Evolutionary conservation across 139 green algal species (phyloP).

Genomic region (Eudorina sp.): DNA sequence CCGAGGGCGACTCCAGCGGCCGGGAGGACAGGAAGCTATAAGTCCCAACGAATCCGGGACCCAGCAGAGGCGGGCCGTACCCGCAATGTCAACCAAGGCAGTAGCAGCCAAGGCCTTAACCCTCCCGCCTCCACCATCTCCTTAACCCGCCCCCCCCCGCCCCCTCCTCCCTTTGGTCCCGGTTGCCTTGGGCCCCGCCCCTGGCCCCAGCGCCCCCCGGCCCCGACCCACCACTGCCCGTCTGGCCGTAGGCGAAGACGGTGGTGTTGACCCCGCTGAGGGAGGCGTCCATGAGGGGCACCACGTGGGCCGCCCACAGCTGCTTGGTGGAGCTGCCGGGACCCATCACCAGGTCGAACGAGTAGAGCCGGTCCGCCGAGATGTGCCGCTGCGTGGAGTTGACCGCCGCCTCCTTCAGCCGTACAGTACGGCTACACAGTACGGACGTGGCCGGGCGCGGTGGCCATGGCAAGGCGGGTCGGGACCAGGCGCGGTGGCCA

Average conservation of each 20-base stretch:
- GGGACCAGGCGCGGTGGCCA: too few relatives aligned
- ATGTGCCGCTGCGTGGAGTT: neutral
- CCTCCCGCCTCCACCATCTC: too few relatives aligned
- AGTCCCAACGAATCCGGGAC: too few relatives aligned
- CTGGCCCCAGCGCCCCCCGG: too few relatives aligned
- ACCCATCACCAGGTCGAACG: constrained; percentile 41
- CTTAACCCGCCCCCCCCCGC: neutral
- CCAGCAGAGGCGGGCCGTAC: too few relatives aligned
- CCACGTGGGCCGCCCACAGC: constrained; percentile 52
- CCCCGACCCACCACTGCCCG: constrained; percentile 61
- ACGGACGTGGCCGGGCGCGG: too few relatives aligned
- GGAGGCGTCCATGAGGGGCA: constrained; percentile 43
- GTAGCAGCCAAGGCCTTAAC: too few relatives aligned
- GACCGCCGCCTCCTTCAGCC: constrained; percentile 27
- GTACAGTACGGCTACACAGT: constrained; percentile 43
- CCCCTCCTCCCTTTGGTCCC: neutral
- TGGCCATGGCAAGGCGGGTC: too few relatives aligned
- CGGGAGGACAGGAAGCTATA: too few relatives aligned
- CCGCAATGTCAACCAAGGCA: too few relatives aligned
- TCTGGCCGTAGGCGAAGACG: constrained; percentile 79
- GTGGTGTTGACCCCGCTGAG: constrained; percentile 58
- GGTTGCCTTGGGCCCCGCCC: too few relatives aligned
- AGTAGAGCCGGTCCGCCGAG: constrained; percentile 25
- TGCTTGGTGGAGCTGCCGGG: constrained; percentile 20
- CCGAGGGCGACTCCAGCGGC: too few relatives aligned